phyloP scores from a whole-genome alignment of 495 filamentous ascomycete species.

The Ramalina peruviana region DNA sequence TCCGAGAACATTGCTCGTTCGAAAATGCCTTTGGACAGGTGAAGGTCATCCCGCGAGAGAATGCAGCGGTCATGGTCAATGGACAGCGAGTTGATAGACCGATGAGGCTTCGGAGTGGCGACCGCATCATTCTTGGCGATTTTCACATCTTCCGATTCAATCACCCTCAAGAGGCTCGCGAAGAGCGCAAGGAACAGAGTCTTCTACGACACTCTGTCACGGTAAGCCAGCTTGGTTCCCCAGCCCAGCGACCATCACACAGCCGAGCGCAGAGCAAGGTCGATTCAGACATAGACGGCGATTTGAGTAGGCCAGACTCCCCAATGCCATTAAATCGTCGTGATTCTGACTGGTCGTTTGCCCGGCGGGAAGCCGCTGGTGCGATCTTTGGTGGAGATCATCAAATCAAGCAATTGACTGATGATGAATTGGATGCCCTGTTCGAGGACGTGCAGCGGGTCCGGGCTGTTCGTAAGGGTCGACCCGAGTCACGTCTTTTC shows the following conservation, averaged over 20 bases:
- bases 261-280: conserved; percentile 64
- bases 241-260: conserved; percentile 56
- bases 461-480: conserved; percentile 64
- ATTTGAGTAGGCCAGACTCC: conserved; percentile 62
- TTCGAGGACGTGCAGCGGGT: conserved; percentile 90
- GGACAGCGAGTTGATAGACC: conserved; percentile 74
- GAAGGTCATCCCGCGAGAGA: conserved; percentile 74
- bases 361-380: conserved; percentile 78
- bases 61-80: conserved; percentile 95
- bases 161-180: conserved; percentile 87
- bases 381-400: conserved; percentile 87
- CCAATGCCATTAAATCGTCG: conserved; percentile 57
- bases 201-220: conserved; percentile 79
- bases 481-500: conserved; percentile 34
- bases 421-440: conserved; percentile 88
- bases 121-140: conserved; percentile 89
- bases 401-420: conserved; percentile 72
- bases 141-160: conserved; percentile 99
- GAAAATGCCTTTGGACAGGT: conserved; percentile 86
- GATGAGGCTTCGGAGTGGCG: conserved; percentile 75
- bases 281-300: conserved; percentile 52
- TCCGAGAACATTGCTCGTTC: conserved; percentile 84
- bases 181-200: conserved; percentile 82
- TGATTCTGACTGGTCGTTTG: conserved; percentile 94
- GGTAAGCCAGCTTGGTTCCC: conserved; percentile 62